These are phyloP conservation scores for Mycena haematopus DNA, from an alignment of 768 basidiomycete species.

Conservation along the genomic window DNA sequence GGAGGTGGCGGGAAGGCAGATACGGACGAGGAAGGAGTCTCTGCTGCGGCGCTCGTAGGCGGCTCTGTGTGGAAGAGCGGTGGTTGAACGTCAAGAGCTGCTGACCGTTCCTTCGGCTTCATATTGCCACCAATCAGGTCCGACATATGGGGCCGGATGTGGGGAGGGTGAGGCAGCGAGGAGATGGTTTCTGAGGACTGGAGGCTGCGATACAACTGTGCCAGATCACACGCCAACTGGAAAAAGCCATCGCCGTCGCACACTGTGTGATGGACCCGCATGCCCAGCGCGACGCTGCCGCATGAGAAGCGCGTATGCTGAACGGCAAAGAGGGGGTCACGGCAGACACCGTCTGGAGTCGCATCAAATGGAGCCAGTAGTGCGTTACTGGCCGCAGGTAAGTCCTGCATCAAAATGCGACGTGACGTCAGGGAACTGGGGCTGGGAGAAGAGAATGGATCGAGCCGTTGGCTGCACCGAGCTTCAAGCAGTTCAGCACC, in stretches of 20 bases:
- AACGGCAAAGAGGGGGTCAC: constrained; percentile 24
- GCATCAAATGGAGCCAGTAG: constrained; percentile 28
- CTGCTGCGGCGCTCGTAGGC: background rate
- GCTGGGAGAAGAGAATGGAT: constrained; percentile 20
- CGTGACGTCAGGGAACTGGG: background rate
- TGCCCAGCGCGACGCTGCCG: constrained; percentile 29
- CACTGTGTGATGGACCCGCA: constrained; percentile 23
- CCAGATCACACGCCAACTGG: constrained; percentile 28
- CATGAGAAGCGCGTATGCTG: constrained; percentile 33
- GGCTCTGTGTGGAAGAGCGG: constrained; percentile 1
- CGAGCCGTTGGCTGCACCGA: constrained; percentile 25
- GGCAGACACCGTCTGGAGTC: constrained; percentile 9
- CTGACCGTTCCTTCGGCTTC: constrained; percentile 19
- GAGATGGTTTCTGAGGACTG: background rate
- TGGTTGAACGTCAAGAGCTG: constrained; percentile 21
- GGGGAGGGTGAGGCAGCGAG: constrained; percentile 21
- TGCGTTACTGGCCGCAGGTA: constrained; percentile 29
- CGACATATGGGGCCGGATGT: constrained; percentile 26
- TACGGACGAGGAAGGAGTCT: background rate
- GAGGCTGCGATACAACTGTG: constrained; percentile 29
- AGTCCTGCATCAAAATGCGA: constrained; percentile 16
- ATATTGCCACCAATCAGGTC: constrained; percentile 21
- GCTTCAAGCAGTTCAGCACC: constrained; percentile 30
- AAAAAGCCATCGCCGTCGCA: constrained; percentile 31
- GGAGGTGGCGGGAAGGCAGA: constrained; percentile 4